Evolutionary conservation across 179 eudicot genomes (phyloP).

Genomic region (Patellifolia procumbens): DNA sequence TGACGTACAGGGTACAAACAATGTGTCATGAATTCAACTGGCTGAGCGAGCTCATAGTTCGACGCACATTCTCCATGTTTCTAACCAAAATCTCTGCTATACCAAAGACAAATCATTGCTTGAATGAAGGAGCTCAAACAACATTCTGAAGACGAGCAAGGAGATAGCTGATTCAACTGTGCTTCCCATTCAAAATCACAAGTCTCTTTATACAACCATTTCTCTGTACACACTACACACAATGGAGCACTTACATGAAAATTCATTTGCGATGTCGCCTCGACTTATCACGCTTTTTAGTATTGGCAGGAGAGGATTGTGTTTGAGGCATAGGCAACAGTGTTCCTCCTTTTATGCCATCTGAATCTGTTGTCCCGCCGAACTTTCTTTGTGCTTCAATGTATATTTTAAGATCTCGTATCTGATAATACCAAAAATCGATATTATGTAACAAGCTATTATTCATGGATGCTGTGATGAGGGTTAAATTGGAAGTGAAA

Average conservation of each 20-base stretch:
- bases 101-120: no score
- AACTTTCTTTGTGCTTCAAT: slow-evolving; percentile 71
- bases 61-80: no score
- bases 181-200: not conserved
- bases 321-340: slow-evolving; percentile 64
- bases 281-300: slow-evolving; percentile 51
- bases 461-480: not conserved
- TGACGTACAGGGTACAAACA: no score
- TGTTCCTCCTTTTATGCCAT: slow-evolving; percentile 75
- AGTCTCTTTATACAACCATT: not conserved
- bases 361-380: slow-evolving; percentile 47
- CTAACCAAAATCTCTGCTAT: no score
- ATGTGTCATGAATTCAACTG: no score
- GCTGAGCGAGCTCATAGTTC: no score
- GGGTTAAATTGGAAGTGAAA: not conserved
- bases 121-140: not conserved
- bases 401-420: slow-evolving; percentile 71
- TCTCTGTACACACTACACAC: slow-evolving; percentile 29
- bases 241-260: not conserved
- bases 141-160: not conserved
- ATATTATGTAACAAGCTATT: not conserved
- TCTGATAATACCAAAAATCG: slow-evolving; percentile 38
- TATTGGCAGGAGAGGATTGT: slow-evolving; percentile 41
- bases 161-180: not conserved
- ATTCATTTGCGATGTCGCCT: slow-evolving; percentile 51